A percentile compares a stretch with the other conserved stretches of the same genome.
Conservation (phyloP, 352 stramenopile genomes). For the Pythium dissotocum region DNA sequence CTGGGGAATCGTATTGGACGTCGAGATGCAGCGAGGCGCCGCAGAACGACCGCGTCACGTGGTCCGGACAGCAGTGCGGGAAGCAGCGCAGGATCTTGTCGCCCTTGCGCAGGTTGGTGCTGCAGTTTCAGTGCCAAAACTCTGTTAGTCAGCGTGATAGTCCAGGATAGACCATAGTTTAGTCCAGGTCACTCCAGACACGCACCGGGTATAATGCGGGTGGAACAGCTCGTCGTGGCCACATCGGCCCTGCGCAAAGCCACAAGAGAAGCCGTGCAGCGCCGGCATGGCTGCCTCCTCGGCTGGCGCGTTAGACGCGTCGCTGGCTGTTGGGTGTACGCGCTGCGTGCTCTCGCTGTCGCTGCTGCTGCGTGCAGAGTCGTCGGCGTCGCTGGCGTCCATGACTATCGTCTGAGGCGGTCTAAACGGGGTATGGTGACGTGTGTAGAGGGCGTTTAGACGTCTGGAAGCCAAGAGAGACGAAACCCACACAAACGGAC, state of each 20-base stretch:
- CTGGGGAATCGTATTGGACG: constrained; percentile 18
- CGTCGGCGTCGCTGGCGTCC: background rate
- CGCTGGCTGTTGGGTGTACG: background rate
- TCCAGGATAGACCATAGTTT: background rate
- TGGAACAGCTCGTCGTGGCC: constrained; percentile 22
- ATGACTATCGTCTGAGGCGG: background rate
- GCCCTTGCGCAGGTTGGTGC: constrained; percentile 17
- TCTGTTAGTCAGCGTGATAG: background rate
- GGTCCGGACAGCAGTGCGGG: constrained; percentile 58
- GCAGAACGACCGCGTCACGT: constrained; percentile 63
- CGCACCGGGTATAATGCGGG: constrained; percentile 14
- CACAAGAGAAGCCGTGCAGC: constrained; percentile 15
- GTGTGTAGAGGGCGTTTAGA: background rate
- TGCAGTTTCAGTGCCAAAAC: background rate
- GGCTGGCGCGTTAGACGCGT: background rate
- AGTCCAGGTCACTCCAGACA: background rate
- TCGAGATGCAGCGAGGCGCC: constrained; percentile 47
- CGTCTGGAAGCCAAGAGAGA: background rate
- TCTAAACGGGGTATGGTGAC: background rate
- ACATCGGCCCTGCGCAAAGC: constrained; percentile 9
- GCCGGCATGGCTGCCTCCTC: background rate
- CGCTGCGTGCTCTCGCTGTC: constrained; percentile 3
- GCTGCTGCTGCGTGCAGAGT: background rate
- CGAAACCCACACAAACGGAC: background rate
- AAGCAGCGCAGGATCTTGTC: constrained; percentile 65